These are phyloP conservation scores for Articulospora tetracladia DNA, from an alignment of 495 filamentous ascomycete species.

Conservation along the genomic window DNA sequence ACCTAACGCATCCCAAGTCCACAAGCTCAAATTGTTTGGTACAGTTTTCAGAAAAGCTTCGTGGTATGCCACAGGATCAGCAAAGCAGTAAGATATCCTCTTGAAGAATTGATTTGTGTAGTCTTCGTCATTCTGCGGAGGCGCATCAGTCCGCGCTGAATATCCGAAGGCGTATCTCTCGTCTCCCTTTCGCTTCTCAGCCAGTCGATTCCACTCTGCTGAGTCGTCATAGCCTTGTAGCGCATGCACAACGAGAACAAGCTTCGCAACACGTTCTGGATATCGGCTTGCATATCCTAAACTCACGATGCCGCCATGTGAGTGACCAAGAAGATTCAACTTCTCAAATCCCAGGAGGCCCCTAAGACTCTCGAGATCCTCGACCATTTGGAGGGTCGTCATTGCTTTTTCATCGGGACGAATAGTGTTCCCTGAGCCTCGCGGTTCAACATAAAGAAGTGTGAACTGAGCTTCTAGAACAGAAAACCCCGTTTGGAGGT, in stretches of 20 bases:
- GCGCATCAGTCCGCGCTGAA: background rate
- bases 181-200: background rate
- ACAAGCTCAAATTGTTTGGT: background rate
- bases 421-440: background rate
- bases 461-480: background rate
- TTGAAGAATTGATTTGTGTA: background rate
- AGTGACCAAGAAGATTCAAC: background rate
- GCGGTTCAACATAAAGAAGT: background rate
- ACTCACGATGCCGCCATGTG: background rate
- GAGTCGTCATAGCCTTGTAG: constrained; percentile 1
- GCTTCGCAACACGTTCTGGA: background rate
- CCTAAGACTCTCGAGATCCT: background rate
- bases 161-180: background rate
- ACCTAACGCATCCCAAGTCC: background rate
- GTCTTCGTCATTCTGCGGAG: background rate
- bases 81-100: background rate
- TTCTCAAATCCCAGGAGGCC: background rate
- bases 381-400: background rate
- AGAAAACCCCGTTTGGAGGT: background rate
- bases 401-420: background rate
- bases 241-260: background rate
- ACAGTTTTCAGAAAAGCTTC: background rate
- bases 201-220: background rate
- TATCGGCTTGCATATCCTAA: constrained; percentile 1
- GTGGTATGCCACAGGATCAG: background rate